phyloP scores from a whole-genome alignment of 352 stramenopile species.

The Nothophytophthora sp. region DNA sequence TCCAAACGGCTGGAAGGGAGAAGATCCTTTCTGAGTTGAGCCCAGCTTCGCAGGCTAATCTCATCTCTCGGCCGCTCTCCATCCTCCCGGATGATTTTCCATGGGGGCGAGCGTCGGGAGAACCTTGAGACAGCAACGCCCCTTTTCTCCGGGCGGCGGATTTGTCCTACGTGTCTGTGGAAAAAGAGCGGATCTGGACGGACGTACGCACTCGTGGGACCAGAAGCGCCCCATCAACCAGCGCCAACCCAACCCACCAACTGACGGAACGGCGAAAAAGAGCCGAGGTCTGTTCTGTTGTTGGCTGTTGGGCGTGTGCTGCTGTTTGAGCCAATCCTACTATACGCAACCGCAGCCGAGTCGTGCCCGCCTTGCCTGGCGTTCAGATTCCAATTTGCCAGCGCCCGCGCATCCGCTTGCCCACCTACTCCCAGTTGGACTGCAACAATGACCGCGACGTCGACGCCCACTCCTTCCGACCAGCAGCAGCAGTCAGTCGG shows the following conservation, averaged over 20 bases:
- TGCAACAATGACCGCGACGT: constrained; percentile 29
- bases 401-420: not conserved
- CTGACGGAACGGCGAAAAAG: constrained; percentile 1
- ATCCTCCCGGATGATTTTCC: constrained; percentile 11
- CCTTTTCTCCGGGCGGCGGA: constrained; percentile 18
- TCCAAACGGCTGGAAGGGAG: too few species aligned
- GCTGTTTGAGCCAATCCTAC: too few species aligned
- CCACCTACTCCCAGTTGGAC: constrained; percentile 17
- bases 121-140: constrained; percentile 8
- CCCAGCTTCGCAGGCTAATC: not conserved
- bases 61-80: not conserved
- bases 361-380: not conserved
- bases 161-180: constrained; percentile 30
- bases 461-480: constrained; percentile 10
- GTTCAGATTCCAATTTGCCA: constrained; percentile 29
- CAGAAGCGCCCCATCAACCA: constrained; percentile 21
- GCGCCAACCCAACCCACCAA: constrained; percentile 11
- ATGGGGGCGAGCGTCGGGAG: constrained; percentile 9
- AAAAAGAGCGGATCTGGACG: constrained; percentile 33
- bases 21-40: constrained; percentile 14
- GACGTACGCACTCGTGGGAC: constrained; percentile 14
- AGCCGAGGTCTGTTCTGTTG: too few species aligned
- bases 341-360: too few species aligned
- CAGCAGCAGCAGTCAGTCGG: constrained; percentile 22
- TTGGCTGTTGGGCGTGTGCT: too few species aligned